Evolutionary conservation across 139 green algal species (phyloP).

Genomic region (Tetradesmus obliquus): DNA sequence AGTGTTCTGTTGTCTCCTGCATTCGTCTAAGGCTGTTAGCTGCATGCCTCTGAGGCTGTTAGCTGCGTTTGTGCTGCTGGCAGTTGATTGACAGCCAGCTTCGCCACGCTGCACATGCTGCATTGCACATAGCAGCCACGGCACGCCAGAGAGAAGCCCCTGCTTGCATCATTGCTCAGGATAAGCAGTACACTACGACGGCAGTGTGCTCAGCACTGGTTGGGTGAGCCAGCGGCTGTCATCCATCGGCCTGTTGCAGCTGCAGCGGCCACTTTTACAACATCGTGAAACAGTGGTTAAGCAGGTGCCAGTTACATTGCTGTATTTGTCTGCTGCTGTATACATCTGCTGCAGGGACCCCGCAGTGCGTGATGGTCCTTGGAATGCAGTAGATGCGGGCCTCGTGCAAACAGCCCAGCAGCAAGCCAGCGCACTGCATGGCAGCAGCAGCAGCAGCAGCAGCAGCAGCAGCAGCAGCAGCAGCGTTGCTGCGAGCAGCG

Average conservation of each 20-base stretch:
- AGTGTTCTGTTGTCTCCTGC: no score
- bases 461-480: slow-evolving; percentile 25
- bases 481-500: background rate
- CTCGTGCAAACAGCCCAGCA: background rate
- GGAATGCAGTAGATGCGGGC: background rate
- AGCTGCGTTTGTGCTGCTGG: no score
- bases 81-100: no score
- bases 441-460: slow-evolving; percentile 7
- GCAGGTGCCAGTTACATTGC: background rate
- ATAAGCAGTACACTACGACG: no score
- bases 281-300: background rate
- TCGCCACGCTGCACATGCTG: no score
- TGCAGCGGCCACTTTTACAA: background rate
- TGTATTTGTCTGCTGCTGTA: background rate
- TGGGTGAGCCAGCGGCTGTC: background rate
- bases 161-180: no score
- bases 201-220: no score
- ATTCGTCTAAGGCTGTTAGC: no score
- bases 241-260: background rate
- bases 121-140: no score
- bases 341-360: background rate
- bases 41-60: no score
- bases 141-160: no score
- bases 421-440: background rate
- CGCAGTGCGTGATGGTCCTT: background rate